phyloP scores from a whole-genome alignment of 164 flowering plant species.

The Magnolia officinalis region DNA sequence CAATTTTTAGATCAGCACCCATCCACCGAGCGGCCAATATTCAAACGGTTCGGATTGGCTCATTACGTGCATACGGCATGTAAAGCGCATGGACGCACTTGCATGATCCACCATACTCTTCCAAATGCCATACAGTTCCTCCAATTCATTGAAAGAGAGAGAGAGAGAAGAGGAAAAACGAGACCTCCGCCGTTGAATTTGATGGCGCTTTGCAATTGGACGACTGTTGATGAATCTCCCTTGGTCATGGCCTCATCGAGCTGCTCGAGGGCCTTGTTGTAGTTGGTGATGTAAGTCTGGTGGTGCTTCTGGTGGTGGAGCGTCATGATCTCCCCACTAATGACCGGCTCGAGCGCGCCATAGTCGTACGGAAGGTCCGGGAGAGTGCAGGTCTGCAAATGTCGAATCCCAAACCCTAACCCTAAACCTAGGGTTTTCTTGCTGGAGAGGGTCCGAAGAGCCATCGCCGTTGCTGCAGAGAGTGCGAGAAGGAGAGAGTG shows the following conservation, averaged over 20 bases:
- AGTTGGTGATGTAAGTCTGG: constrained; percentile 81
- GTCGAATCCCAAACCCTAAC: constrained; percentile 28
- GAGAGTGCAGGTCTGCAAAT: constrained; percentile 61
- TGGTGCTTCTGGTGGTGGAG: constrained; percentile 97
- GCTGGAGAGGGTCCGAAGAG: constrained; percentile 24
- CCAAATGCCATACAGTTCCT: background rate
- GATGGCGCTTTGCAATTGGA: constrained; percentile 77
- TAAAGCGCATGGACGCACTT: background rate
- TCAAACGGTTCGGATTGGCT: background rate
- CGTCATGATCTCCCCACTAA: constrained; percentile 90
- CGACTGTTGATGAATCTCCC: constrained; percentile 63
- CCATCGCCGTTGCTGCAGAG: constrained; percentile 19
- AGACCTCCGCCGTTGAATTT: constrained; percentile 99
- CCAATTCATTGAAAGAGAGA: background rate
- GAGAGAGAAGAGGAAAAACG: background rate
- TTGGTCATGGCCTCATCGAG: constrained; percentile 57
- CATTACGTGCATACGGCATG: background rate
- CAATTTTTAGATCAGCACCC: background rate
- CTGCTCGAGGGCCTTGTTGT: constrained; percentile 88
- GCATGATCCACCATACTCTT: background rate
- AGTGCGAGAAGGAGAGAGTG: background rate
- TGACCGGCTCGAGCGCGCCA: constrained; percentile 86
- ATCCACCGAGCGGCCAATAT: background rate
- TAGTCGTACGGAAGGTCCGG: constrained; percentile 94
- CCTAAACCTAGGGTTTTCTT: constrained; percentile 13